These are phyloP conservation scores for Albizia julibrissin DNA, from an alignment of 306 rosid genomes.

Conservation along the genomic window DNA sequence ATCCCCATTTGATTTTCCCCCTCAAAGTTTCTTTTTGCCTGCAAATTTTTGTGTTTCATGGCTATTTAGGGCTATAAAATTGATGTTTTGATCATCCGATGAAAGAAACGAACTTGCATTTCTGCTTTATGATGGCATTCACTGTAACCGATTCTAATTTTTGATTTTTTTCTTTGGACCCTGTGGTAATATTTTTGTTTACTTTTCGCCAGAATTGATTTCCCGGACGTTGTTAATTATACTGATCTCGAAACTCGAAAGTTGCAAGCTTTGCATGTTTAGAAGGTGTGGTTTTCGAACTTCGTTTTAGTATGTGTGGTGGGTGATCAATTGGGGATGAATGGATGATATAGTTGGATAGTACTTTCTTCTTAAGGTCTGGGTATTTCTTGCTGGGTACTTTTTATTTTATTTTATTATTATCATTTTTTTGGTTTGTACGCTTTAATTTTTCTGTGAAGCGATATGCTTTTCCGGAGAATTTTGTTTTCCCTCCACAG, in stretches of 20 bases:
- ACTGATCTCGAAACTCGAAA: constrained; percentile 41
- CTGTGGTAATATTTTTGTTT: constrained; percentile 7
- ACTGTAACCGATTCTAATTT: constrained; percentile 26
- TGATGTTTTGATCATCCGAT: constrained; percentile 22
- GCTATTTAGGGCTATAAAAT: constrained; percentile 39
- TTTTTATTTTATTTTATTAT: background rate
- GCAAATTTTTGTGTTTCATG: constrained; percentile 36
- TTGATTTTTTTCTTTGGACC: background rate
- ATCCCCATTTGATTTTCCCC: background rate
- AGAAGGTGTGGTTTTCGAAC: constrained; percentile 37
- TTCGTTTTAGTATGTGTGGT: constrained; percentile 26
- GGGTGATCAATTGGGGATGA: constrained; percentile 36
- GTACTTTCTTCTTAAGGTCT: constrained; percentile 20
- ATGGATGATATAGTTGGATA: constrained; percentile 27
- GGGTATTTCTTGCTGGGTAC: background rate
- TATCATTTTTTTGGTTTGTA: background rate
- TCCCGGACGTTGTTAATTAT: constrained; percentile 25
- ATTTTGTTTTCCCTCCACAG: background rate
- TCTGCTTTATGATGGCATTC: constrained; percentile 35
- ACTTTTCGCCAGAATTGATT: constrained; percentile 38
- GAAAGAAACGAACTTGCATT: constrained; percentile 45
- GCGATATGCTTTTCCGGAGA: background rate
- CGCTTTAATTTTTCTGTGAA: background rate
- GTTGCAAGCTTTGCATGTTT: constrained; percentile 51
- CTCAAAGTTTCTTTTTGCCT: background rate